These are phyloP conservation scores for Trichoderma breve DNA, from an alignment of 2,329 filamentous ascomycete genomes.

Conservation along the genomic window DNA sequence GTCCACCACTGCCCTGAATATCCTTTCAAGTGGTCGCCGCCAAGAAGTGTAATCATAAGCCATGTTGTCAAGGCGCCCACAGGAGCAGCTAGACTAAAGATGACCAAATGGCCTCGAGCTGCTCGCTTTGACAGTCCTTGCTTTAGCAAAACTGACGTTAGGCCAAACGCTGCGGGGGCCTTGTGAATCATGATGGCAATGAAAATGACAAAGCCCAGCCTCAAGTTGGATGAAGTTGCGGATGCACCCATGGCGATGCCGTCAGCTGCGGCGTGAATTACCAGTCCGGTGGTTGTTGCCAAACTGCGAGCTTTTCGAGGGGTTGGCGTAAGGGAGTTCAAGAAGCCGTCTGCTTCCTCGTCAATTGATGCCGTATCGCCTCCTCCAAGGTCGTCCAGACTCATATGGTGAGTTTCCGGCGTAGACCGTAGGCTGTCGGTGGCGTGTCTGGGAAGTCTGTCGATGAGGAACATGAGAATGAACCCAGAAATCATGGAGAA, in stretches of 20 bases:
- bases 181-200: slow-evolving; percentile 97
- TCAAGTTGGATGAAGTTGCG: slow-evolving; percentile 68
- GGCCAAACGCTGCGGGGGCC: slow-evolving; percentile 88
- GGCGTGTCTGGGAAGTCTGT: slow-evolving; percentile 75
- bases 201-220: slow-evolving; percentile 88
- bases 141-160: slow-evolving; percentile 86
- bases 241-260: slow-evolving; percentile 95
- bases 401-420: slow-evolving; percentile 78
- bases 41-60: slow-evolving; percentile 71
- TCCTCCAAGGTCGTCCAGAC: slow-evolving; percentile 75
- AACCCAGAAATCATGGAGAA: slow-evolving; percentile 85
- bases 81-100: slow-evolving; percentile 90
- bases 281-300: slow-evolving; percentile 88
- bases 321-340: slow-evolving; percentile 56
- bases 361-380: slow-evolving; percentile 50
- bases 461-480: slow-evolving; percentile 94
- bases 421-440: slow-evolving; percentile 62
- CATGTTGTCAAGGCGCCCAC: slow-evolving; percentile 82
- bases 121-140: slow-evolving; percentile 86
- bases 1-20: slow-evolving; percentile 79
- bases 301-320: slow-evolving; percentile 62
- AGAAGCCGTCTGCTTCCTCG: slow-evolving; percentile 56
- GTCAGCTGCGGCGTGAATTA: slow-evolving; percentile 93
- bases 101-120: slow-evolving; percentile 77
- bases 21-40: slow-evolving; percentile 57